These are phyloP conservation scores for Simplicillium sp. DNA, from an alignment of 2,329 filamentous ascomycete genomes.

Conservation along the genomic window DNA sequence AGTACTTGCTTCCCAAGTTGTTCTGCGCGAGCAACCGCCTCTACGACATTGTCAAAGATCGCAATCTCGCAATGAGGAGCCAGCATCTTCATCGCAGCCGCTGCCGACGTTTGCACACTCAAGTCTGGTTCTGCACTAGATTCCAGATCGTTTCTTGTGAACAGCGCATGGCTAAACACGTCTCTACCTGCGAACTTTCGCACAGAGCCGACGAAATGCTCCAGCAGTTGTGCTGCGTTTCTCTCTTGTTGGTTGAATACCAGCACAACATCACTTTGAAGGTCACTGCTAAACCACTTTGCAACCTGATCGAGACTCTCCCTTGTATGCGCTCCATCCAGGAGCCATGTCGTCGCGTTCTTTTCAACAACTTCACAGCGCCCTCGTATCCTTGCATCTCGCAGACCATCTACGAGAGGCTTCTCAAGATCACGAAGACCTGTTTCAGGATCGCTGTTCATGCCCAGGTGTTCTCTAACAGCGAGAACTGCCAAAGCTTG, in stretches of 20 bases:
- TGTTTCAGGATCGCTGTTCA: slow-evolving; percentile 12
- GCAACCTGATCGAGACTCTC: slow-evolving; percentile 73
- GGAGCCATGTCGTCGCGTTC: slow-evolving; percentile 57
- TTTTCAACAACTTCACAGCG: slow-evolving; percentile 61
- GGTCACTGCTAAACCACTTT: slow-evolving; percentile 49
- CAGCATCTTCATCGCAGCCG: slow-evolving; percentile 47
- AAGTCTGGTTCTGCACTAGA: slow-evolving; percentile 27
- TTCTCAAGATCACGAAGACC: slow-evolving; percentile 15
- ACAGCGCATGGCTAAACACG: slow-evolving; percentile 63
- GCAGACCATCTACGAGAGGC: slow-evolving; percentile 55
- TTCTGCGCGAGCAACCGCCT: slow-evolving; percentile 53
- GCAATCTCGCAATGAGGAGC: slow-evolving; percentile 35
- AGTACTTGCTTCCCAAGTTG: slow-evolving; percentile 47
- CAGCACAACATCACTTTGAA: slow-evolving; percentile 24
- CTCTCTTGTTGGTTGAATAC: slow-evolving; percentile 93
- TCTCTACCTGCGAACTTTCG: too few species aligned
- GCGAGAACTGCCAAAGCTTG: slow-evolving; percentile 47
- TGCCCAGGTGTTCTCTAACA: slow-evolving; percentile 46
- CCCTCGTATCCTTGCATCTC: slow-evolving; percentile 59
- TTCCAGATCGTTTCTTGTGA: slow-evolving; percentile 61
- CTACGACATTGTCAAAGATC: slow-evolving; percentile 60
- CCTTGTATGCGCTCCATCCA: slow-evolving; percentile 81
- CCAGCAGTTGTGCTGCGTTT: slow-evolving; percentile 58
- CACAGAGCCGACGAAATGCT: too few species aligned
- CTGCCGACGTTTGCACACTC: slow-evolving; percentile 59